These are phyloP conservation scores for Fraxinus angustifolia DNA, from an alignment of 305 asterid genomes.

Conservation along the genomic window DNA sequence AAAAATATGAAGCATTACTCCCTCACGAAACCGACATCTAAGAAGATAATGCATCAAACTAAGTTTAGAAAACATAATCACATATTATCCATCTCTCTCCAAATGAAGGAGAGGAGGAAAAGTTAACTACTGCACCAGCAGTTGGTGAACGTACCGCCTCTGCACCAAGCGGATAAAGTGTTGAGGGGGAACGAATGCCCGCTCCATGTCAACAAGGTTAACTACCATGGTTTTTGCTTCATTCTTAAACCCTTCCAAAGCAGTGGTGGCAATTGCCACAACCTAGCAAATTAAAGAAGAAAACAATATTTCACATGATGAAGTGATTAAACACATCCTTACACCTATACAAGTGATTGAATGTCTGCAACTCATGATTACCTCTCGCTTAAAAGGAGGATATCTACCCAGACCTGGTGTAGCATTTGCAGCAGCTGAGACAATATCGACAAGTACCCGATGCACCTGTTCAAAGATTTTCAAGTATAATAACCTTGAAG, in stretches of 20 bases:
- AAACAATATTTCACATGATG: constrained; percentile 16
- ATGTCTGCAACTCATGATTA: constrained; percentile 20
- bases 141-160: constrained; percentile 61
- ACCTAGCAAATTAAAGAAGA: constrained; percentile 47
- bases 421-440: constrained; percentile 90
- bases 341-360: constrained; percentile 1
- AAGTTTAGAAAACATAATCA: background rate
- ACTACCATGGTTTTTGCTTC: constrained; percentile 94
- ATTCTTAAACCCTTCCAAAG: constrained; percentile 82
- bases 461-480: constrained; percentile 57
- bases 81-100: background rate
- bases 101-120: background rate
- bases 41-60: background rate
- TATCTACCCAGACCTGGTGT: constrained; percentile 99
- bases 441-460: constrained; percentile 85
- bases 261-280: constrained; percentile 78
- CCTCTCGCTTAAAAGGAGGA: constrained; percentile 99
- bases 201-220: constrained; percentile 99
- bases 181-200: constrained; percentile 97
- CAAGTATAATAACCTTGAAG: constrained; percentile 11
- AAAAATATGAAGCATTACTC: background rate
- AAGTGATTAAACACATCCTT: constrained; percentile 1
- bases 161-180: constrained; percentile 95
- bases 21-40: background rate
- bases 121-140: background rate